Evolutionary conservation across 1,284 basidiomycete genomes (phyloP), one percentile per base, ranked within the genome.

Genomic region (Trametes versicolor): DNA sequence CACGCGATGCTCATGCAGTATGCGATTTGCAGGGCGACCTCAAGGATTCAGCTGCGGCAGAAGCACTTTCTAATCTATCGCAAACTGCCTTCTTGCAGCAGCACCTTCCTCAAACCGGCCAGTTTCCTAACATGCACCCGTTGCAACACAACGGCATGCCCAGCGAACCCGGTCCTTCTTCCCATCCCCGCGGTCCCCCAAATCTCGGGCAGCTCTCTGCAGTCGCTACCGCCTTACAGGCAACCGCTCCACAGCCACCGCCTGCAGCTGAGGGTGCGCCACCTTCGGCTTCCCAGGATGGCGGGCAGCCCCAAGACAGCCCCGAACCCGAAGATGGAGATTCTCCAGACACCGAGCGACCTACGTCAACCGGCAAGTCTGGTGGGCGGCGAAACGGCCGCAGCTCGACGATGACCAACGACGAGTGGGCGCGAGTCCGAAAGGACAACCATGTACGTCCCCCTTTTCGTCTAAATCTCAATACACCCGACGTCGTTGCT

Each of bases 371-470:
- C 4, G 21, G 57, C 34, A 65, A 67, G 64, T 21, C 57, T 15
- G 23, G 58, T 55, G 74, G 55, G 70, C 77, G 71, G 76, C 80
- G 53, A 71, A 73, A 66, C 77, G 83, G 53, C 76, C 83, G 37
- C 71, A 74, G 43, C 71, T 72, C 66, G 78, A 79, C 59, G 72
- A 82, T 54, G 79, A 78, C 53, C 78, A 83, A 60, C 62, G 92
- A 93, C 66, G 94, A 95, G 73, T 95, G 93, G 92, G 87, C 86
- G 39, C 82, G 92, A 61, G 88, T 92, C 74, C 81, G 94, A 68
- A 95, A 95, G 73, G 93, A 95, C 73, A 95, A 95, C 69, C 94
- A 95, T 77, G 93, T 93, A 72, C 52, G 85, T 79, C 48, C 59
- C 55, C 55, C 23, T 25, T 29, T 36, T 54, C 29, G 21, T 2